Percentiles rank a stretch among this genome's conserved stretches.
phyloP scores from a whole-genome alignment of 2,329 filamentous ascomycete genomes.

The Penicillium hesseltinei region DNA sequence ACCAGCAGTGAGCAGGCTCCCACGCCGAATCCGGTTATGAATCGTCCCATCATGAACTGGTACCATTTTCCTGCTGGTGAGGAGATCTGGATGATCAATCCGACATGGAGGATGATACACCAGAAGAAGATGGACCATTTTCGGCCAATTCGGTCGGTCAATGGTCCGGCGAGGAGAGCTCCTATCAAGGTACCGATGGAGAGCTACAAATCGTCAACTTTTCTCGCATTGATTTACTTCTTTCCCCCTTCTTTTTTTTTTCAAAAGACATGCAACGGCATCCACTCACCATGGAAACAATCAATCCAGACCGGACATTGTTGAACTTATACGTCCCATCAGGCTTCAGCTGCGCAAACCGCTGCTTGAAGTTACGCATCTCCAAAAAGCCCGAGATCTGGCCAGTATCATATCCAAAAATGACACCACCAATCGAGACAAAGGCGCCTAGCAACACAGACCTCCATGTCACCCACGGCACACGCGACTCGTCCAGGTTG shows the following conservation, averaged over 20 bases:
- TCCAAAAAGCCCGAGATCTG: constrained; percentile 47
- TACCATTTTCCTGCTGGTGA: constrained; percentile 40
- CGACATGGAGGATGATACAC: constrained; percentile 43
- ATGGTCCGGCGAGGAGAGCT: constrained; percentile 40
- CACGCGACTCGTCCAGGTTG: constrained; percentile 25
- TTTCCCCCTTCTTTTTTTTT: no score
- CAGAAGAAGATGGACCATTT: constrained; percentile 44
- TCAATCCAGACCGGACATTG: constrained; percentile 44
- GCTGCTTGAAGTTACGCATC: constrained; percentile 42
- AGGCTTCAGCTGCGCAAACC: constrained; percentile 36
- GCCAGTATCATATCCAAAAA: constrained; percentile 47
- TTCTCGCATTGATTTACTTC: background rate
- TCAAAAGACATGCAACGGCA: background rate
- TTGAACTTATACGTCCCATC: constrained; percentile 38
- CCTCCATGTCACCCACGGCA: constrained; percentile 39
- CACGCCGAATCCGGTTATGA: constrained; percentile 46
- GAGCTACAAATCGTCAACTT: constrained; percentile 21
- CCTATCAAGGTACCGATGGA: constrained; percentile 47
- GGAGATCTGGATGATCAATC: constrained; percentile 46
- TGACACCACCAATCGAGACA: constrained; percentile 48
- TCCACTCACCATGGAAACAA: constrained; percentile 37
- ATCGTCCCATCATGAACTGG: constrained; percentile 45
- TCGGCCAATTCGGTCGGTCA: constrained; percentile 44
- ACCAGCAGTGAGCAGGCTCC: constrained; percentile 45
- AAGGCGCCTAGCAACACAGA: constrained; percentile 42